These are phyloP conservation scores for Lanmaoa pseudosensibilis DNA, from an alignment of 768 basidiomycete species.

Conservation along the genomic window DNA sequence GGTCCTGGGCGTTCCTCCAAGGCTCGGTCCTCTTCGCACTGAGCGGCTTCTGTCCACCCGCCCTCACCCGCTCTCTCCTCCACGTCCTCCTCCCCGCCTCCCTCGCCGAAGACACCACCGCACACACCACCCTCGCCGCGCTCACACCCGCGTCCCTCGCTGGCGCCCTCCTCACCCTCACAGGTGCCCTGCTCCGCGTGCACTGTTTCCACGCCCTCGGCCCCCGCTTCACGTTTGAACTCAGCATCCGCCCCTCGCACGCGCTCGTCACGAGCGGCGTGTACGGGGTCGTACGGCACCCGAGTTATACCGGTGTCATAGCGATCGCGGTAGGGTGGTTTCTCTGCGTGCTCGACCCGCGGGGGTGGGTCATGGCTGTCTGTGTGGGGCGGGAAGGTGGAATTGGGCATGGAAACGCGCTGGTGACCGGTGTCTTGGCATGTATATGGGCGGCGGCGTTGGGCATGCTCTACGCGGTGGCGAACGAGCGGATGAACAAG, in stretches of 20 bases:
- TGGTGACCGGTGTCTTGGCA: not conserved
- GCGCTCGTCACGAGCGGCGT: slow-evolving; percentile 27
- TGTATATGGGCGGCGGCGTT: not conserved
- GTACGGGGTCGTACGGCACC: slow-evolving; percentile 33
- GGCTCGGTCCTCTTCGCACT: not conserved
- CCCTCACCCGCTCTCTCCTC: not conserved
- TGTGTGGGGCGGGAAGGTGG: not conserved
- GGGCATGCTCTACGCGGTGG: fast-evolving
- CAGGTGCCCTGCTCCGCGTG: slow-evolving; percentile 14
- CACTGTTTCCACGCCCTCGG: slow-evolving; percentile 27
- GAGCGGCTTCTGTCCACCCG: not conserved
- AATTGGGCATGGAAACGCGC: too few relatives aligned
- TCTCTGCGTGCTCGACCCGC: slow-evolving; percentile 5
- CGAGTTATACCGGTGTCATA: slow-evolving; percentile 21
- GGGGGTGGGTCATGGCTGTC: slow-evolving; percentile 1
- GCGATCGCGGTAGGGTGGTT: not conserved
- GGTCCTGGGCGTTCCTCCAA: slow-evolving; percentile 12
- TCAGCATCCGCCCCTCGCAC: slow-evolving; percentile 21
- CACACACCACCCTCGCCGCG: slow-evolving; percentile 6
- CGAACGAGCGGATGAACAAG: slow-evolving; percentile 20
- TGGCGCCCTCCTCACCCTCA: slow-evolving; percentile 3
- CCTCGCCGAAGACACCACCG: too few relatives aligned
- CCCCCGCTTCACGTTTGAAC: slow-evolving; percentile 27
- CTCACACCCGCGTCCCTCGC: slow-evolving; percentile 12
- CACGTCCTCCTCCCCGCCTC: not conserved